Conservation (phyloP, 495 filamentous ascomycete species). For the Trichocladium uniseriatum region DNA sequence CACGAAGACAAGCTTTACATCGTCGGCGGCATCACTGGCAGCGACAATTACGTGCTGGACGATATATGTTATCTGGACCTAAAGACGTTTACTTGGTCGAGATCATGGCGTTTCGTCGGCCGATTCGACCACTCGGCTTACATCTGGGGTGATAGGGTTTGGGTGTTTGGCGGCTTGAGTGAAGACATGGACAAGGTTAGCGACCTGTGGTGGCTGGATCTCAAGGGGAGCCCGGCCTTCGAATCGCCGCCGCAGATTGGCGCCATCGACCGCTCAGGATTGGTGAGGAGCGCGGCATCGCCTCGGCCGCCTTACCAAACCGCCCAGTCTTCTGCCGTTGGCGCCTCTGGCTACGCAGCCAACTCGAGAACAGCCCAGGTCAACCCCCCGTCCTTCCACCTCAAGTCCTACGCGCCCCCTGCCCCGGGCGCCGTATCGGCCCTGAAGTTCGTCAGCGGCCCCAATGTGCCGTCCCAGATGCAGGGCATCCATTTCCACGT, state of each 20-base stretch:
- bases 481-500: constrained; percentile 90
- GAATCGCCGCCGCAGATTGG: constrained; percentile 64
- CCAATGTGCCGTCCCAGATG: constrained; percentile 76
- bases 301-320: constrained; percentile 36
- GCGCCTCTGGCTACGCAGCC: constrained; percentile 69
- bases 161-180: constrained; percentile 93
- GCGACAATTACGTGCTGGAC: constrained; percentile 80
- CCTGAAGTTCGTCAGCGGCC: constrained; percentile 78
- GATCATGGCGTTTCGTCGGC: constrained; percentile 87
- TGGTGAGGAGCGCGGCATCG: constrained; percentile 30
- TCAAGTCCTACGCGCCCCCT: constrained; percentile 60
- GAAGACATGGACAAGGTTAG: constrained; percentile 93
- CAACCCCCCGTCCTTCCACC: constrained; percentile 56
- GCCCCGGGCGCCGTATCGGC: constrained; percentile 79
- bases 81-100: constrained; percentile 96
- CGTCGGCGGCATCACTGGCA: constrained; percentile 78
- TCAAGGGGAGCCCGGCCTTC: constrained; percentile 79
- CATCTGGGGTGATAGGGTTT: constrained; percentile 79
- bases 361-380: constrained; percentile 85
- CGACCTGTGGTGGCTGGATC: constrained; percentile 93
- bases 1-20: constrained; percentile 96
- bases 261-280: constrained; percentile 41
- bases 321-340: constrained; percentile 35
- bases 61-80: constrained; percentile 94
- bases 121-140: constrained; percentile 91